Base-by-base conservation (phyloP, 2,329 filamentous ascomycete species). In the Paecilomyces formosus region DNA sequence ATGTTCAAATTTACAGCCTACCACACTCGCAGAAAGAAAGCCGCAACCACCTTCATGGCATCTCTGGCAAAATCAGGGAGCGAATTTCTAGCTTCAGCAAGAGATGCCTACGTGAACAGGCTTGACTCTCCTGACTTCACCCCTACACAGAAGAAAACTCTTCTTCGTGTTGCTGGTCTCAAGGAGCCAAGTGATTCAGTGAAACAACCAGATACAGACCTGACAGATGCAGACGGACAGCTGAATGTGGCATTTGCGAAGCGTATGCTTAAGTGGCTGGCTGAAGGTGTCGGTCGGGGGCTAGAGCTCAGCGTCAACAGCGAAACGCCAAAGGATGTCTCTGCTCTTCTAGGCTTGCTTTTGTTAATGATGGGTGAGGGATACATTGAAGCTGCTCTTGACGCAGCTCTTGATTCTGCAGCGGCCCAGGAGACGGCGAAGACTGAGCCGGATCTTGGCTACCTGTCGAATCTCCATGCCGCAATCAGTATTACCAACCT, bases 1-100 rank as follows among this genome's bases (percentile, higher is more conserved):
- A 83, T 97, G 3, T 96, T 99, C 83, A 96, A 95, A 67, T 99
- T 94, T 70, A 95, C 91, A 15, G 88, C 95, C n/a, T 97, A 93
- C 70, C 94, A 99, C 73, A 74, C 76, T 31, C 76, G 79, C 56
- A 83, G 91, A 62, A 93, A 96, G 73, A 97, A 95, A 79, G 87
- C 88, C 26, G 89, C 92, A 1, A 91, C 90, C 0, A 91, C 91
- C 0, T 97, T 97, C 72, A 95, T 97, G 81, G 91, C 90, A 18
- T 93, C 92, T 2, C 81, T 97, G 30, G 89, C 92, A 3, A 92
- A 96, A 67, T 89, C 94, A 65, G 90, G 92, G 51, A 93, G 90
- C 56, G 92, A 97, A 72, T 80, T 97, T 35, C 83, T 97, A 59
- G 86, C 91, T 15, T 90, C 90, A 5, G 92, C 92, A 57, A 90